A percentile compares a stretch with the other conserved stretches of the same genome.
Conservation (phyloP, 2,329 filamentous ascomycete species). For the Calonectria crousiana region DNA sequence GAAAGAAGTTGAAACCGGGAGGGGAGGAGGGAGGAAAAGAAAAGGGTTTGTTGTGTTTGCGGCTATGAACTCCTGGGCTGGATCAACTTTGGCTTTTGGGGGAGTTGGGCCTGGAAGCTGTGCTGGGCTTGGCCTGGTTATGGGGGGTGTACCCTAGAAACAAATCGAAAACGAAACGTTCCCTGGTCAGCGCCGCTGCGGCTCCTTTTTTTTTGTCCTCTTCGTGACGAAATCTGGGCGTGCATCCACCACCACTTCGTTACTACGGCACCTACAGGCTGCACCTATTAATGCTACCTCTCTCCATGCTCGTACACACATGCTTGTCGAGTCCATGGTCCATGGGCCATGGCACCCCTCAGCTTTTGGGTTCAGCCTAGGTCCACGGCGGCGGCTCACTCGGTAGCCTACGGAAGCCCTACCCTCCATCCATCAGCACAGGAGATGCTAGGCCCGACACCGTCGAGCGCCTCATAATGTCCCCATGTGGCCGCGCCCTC, state of each 20-base stretch:
- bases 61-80: not conserved
- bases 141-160: conserved; percentile 20
- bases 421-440: not conserved
- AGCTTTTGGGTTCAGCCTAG: conserved; percentile 11
- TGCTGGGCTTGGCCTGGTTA: conserved; percentile 5
- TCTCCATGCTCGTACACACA: not conserved
- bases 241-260: conserved; percentile 7
- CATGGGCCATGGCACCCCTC: not conserved
- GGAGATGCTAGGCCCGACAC: not conserved
- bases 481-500: not conserved
- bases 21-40: not conserved
- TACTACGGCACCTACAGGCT: conserved; percentile 6
- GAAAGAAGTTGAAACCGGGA: not conserved
- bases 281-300: conserved; percentile 10
- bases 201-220: conserved; percentile 4
- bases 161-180: conserved; percentile 30
- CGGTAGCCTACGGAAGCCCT: not conserved
- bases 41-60: conserved; percentile 18
- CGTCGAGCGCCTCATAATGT: conserved; percentile 13
- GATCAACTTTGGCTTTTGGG: conserved; percentile 10
- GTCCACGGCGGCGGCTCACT: conserved; percentile 11
- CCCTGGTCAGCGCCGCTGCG: conserved; percentile 20
- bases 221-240: conserved; percentile 2
- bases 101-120: conserved; percentile 4
- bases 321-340: not conserved